Evolutionary conservation across 139 green algal genomes (phyloP), one percentile per base, ranked within the genome.

Genomic region (Picochlorum costavermella): DNA sequence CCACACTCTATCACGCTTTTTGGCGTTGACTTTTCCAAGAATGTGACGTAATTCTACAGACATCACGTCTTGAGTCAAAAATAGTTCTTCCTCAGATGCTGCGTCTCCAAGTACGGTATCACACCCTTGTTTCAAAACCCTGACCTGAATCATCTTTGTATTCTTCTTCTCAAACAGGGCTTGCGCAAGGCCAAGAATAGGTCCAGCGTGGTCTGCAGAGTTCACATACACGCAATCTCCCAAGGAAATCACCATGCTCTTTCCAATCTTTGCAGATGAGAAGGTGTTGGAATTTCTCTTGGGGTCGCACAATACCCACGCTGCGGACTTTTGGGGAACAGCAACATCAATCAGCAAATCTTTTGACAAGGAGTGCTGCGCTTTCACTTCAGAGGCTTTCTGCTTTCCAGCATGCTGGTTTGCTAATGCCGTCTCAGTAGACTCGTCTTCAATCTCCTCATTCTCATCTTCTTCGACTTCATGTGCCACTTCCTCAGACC

Each of bases 61-160:
- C 49, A 16, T 11, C 3, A 77, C 45, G 2, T 68, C 11, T 14
- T 33, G 57, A 14, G 82, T 85, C 10, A 95, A 56, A 73, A 95
- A 97, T 26, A 97, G 76, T 71, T 97, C 90, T 13, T 26, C 51
- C 3, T 88, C 76, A 1, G 70, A 72, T 8, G 82, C 91, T 5
- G 86, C 87, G 61, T 96, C 90, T 17, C 85, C 92, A 58, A 97
- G 80, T 56, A 97, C 83, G 12, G 91, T 96, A 43, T 94, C 86
- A 13, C 43, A 36, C 17, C 85, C 90, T 9, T 72, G 72, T 44
- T 85, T 65, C 67, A 97, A 44, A 44, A 79, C 36, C 4, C 91
- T 79, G 28, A 95, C 68, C 77, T 95, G 84, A 43, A 71, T 30
- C 63, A 70, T 81, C 10, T 30, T 50, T 31, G 53, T 59, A 64